Conservation (phyloP, 1,139 yeast genomes). For the Neolecta irregularis region DNA sequence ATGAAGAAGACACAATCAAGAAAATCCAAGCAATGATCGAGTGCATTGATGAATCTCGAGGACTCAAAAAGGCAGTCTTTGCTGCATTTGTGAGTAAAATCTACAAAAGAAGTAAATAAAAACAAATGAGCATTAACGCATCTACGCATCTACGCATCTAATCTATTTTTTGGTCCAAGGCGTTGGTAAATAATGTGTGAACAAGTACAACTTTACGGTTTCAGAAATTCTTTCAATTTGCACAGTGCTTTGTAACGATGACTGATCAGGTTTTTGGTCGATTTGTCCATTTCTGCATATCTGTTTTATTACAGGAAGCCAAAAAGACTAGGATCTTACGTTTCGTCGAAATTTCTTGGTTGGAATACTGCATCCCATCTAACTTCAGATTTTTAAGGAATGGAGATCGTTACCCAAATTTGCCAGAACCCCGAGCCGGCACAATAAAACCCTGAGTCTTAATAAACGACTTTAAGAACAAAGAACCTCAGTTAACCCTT, state of each 20-base stretch:
- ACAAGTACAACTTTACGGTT: too few species aligned
- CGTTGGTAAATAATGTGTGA: too few species aligned
- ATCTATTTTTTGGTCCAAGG: too few species aligned
- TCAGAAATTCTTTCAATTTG: slow-evolving; percentile 47
- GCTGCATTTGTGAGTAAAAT: slow-evolving; percentile 75
- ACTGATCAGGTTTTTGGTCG: slow-evolving; percentile 60
- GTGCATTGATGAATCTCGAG: slow-evolving; percentile 71
- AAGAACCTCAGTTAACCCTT: slow-evolving; percentile 41
- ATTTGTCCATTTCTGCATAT: slow-evolving; percentile 81
- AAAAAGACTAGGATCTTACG: not conserved
- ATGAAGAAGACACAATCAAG: slow-evolving; percentile 64
- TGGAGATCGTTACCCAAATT: slow-evolving; percentile 58
- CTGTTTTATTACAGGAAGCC: slow-evolving; percentile 7
- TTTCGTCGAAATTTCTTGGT: not conserved
- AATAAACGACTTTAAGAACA: not conserved
- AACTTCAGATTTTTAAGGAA: not conserved
- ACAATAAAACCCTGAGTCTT: slow-evolving; percentile 49
- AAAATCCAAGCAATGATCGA: slow-evolving; percentile 52
- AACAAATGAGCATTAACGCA: too few species aligned
- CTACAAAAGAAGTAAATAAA: slow-evolving; percentile 82
- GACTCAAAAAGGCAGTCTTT: slow-evolving; percentile 76
- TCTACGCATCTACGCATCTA: not conserved
- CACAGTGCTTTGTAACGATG: slow-evolving; percentile 76
- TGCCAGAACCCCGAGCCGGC: slow-evolving; percentile 53
- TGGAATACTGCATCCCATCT: slow-evolving; percentile 13